phyloP scores from a whole-genome alignment of 2,329 filamentous ascomycete species.

The Dactylellina drechsleri region DNA sequence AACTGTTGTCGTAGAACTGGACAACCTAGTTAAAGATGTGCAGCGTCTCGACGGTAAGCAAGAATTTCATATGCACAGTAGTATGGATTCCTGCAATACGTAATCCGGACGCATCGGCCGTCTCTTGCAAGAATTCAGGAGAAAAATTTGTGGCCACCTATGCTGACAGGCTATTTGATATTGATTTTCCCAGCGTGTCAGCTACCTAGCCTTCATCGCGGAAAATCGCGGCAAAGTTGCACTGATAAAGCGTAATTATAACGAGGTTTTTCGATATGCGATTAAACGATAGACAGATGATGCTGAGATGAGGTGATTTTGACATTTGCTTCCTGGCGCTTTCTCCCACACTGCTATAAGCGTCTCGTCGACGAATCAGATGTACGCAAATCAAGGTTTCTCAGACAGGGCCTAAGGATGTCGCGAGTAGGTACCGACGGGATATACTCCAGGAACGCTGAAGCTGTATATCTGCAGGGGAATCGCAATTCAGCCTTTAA shows the following conservation, averaged over 20 bases:
- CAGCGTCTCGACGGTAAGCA: not conserved
- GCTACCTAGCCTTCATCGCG: conserved; percentile 24
- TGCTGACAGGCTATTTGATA: conserved; percentile 24
- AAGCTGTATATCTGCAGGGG: conserved; percentile 25
- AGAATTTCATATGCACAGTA: conserved; percentile 20
- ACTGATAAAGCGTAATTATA: conserved; percentile 6
- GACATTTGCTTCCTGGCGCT: conserved; percentile 14
- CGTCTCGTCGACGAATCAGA: too few species aligned
- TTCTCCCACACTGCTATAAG: not conserved
- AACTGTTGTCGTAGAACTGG: conserved; percentile 3
- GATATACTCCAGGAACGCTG: too few species aligned
- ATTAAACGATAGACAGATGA: not conserved
- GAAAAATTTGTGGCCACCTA: conserved; percentile 27
- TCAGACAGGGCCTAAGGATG: conserved; percentile 4
- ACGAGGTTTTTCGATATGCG: not conserved
- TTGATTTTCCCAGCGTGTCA: conserved; percentile 14
- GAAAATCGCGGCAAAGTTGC: conserved; percentile 27
- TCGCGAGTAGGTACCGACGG: conserved; percentile 17
- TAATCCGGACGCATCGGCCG: not conserved
- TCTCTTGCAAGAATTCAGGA: conserved; percentile 15
- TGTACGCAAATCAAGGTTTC: too few species aligned
- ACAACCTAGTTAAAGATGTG: conserved; percentile 12
- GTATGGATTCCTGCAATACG: conserved; percentile 21
- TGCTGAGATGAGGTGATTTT: conserved; percentile 5
- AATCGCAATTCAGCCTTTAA: conserved; percentile 32